Percentiles rank a stretch among this genome's conserved stretches.
These are phyloP conservation scores for Podospora conica DNA, from an alignment of 495 filamentous ascomycete species.

Conservation along the genomic window DNA sequence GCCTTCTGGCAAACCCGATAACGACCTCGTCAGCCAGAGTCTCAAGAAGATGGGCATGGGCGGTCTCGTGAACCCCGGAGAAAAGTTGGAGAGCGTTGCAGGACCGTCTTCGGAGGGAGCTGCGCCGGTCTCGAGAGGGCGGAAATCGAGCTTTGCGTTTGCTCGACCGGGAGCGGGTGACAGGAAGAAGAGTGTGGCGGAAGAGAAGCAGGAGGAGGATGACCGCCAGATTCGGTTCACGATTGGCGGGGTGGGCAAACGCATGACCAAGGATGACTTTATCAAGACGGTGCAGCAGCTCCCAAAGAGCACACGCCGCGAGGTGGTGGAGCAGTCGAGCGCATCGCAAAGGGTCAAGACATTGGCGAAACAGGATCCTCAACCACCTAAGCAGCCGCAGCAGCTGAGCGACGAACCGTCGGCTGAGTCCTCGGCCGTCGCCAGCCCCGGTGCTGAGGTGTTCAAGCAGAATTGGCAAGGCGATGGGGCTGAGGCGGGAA, in stretches of 20 bases:
- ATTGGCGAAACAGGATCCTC: slow-evolving; percentile 46
- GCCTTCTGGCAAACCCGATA: slow-evolving; percentile 42
- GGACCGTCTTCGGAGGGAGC: slow-evolving; percentile 22
- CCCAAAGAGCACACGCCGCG: slow-evolving; percentile 67
- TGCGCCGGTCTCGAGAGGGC: slow-evolving; percentile 3
- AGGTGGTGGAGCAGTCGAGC: slow-evolving; percentile 62
- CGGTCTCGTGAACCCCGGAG: slow-evolving; percentile 34
- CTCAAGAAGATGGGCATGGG: slow-evolving; percentile 45
- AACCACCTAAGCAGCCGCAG: slow-evolving; percentile 12
- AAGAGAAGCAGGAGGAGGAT: slow-evolving; percentile 54
- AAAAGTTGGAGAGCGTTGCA: slow-evolving; percentile 24
- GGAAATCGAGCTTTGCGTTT: not conserved
- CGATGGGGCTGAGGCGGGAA: slow-evolving; percentile 17
- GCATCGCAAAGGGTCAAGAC: slow-evolving; percentile 52
- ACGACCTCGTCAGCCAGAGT: slow-evolving; percentile 38
- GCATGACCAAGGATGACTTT: slow-evolving; percentile 90
- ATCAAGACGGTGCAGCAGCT: slow-evolving; percentile 74
- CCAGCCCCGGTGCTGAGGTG: not conserved
- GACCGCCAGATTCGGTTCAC: slow-evolving; percentile 85
- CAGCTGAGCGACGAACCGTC: slow-evolving; percentile 15
- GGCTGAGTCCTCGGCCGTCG: slow-evolving; percentile 4
- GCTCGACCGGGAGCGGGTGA: not conserved
- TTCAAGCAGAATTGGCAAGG: slow-evolving; percentile 5
- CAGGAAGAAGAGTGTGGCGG: slow-evolving; percentile 36
- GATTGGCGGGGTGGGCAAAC: slow-evolving; percentile 60